These are phyloP conservation scores for Pichia scutulata DNA, from an alignment of 805 yeast species.

Conservation along the genomic window DNA sequence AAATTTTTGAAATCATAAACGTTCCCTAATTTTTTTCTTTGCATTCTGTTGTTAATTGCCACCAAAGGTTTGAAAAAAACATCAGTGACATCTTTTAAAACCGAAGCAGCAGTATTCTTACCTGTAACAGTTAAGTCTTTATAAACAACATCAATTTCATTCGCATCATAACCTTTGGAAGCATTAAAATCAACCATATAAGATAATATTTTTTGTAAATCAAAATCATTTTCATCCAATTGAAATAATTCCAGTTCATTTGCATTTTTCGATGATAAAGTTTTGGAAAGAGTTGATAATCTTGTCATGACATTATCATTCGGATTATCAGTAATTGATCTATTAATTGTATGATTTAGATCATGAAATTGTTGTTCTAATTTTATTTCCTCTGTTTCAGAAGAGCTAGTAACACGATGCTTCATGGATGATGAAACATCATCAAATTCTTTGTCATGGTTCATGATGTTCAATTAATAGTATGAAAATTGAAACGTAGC, in stretches of 20 bases:
- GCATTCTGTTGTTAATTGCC: slow-evolving; percentile 6
- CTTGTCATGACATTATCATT: slow-evolving; percentile 5
- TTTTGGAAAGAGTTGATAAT: slow-evolving; percentile 7
- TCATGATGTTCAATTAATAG: neutral
- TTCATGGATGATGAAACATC: neutral
- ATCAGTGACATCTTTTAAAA: slow-evolving; percentile 39
- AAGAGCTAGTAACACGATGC: neutral
- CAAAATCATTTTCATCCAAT: slow-evolving; percentile 28
- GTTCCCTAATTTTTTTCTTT: slow-evolving; percentile 17
- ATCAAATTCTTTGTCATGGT: neutral
- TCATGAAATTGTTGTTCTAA: neutral
- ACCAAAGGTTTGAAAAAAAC: slow-evolving; percentile 29
- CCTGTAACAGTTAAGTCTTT: slow-evolving; percentile 38
- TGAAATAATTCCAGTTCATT: slow-evolving; percentile 11
- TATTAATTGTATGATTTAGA: neutral
- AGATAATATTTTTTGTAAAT: slow-evolving; percentile 30
- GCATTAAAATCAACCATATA: slow-evolving; percentile 31
- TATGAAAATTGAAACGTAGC: no score
- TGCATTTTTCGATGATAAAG: slow-evolving; percentile 10
- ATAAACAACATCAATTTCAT: slow-evolving; percentile 37
- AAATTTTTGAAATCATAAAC: slow-evolving; percentile 17
- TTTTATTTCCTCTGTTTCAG: neutral
- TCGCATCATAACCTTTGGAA: slow-evolving; percentile 37
- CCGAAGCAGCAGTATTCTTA: slow-evolving; percentile 38
- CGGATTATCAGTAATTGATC: neutral